Base-by-base conservation (phyloP, 2,329 filamentous ascomycete species). In the Phialemonium atrogriseum region DNA sequence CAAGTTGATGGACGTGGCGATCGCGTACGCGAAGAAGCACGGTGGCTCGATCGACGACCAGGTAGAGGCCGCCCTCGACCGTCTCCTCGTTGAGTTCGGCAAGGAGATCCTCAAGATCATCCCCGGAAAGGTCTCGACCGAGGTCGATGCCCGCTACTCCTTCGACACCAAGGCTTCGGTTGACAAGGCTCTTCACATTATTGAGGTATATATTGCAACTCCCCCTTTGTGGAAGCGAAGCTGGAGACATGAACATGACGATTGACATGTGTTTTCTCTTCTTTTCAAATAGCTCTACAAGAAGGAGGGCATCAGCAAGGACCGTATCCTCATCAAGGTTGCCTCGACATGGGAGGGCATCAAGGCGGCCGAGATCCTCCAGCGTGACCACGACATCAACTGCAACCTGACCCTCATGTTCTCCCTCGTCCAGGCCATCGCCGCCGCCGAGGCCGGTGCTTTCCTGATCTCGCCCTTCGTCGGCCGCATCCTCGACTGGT, bases 401-500 rank as follows among this genome's bases (percentile, higher is more conserved):
- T 83, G 76, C 80, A 98, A 98, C 79, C 70, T 98, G 59, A 98
- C 91, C 43, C 85, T 98, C 60, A 88, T 98, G 83, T 98, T 98
- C 81, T 95, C 89, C 30, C 70, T 82, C 43, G 74, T 83, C 46
- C 91, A 98, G 74, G 91, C 91, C 55, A 93, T 96, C 53, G 88
- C 84, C 48, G 89, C 84, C 54, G 91, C 91, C 41, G 91, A 98
- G 75, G 91, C 91, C 48, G 78, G 77, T 54, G 87, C 89, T 51
- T 96, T 84, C 81, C 84, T 98, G 58, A 96, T 98, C 71, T 96
- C 91, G 30, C 91, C 91, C 62, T 98, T 96, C 68, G 91, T 98
- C 50, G 91, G 91, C 62, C 88, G 91, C 59, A 98, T 98, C 58
- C 84, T 98, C 49, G 91, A 98, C 70, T 98, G 89, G 89, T 95